Percentiles rank a stretch among this genome's conserved stretches.
phyloP scores from a whole-genome alignment of 805 yeast species.

The Ogataea methylovora region DNA sequence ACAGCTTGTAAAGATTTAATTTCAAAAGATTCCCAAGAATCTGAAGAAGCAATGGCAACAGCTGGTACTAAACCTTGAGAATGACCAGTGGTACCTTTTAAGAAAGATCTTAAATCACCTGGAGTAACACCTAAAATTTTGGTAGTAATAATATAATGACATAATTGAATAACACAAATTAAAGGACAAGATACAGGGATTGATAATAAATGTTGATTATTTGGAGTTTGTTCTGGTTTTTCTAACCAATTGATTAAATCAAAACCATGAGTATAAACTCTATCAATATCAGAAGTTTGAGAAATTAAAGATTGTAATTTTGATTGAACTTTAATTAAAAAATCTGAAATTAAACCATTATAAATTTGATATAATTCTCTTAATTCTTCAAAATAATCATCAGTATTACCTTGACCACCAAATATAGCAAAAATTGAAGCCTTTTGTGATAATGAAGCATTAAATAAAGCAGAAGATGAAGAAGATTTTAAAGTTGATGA shows the following conservation, averaged over 20 bases:
- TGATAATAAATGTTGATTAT: slow-evolving; percentile 75
- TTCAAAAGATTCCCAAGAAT: slow-evolving; percentile 80
- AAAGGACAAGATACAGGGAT: slow-evolving; percentile 97
- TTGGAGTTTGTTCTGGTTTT: slow-evolving; percentile 81
- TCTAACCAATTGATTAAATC: slow-evolving; percentile 84
- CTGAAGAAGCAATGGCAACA: slow-evolving; percentile 75
- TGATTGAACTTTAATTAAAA: slow-evolving; percentile 61
- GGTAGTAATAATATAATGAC: slow-evolving; percentile 87
- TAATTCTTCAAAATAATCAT: slow-evolving; percentile 94
- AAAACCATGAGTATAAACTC: slow-evolving; percentile 89
- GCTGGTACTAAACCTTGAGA: slow-evolving; percentile 93
- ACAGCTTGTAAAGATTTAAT: slow-evolving; percentile 69
- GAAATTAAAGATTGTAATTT: slow-evolving; percentile 63
- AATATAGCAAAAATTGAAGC: slow-evolving; percentile 74
- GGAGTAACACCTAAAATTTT: slow-evolving; percentile 81
- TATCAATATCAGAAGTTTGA: slow-evolving; percentile 69
- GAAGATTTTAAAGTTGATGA: slow-evolving; percentile 10
- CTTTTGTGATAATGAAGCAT: slow-evolving; percentile 46
- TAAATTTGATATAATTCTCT: slow-evolving; percentile 77
- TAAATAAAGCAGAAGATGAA: slow-evolving; percentile 38
- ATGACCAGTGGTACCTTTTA: slow-evolving; percentile 80
- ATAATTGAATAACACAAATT: slow-evolving; percentile 90
- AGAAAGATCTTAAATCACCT: slow-evolving; percentile 67
- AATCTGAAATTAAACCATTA: slow-evolving; percentile 64
- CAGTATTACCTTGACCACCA: slow-evolving; percentile 99